A percentile compares a stretch with the other conserved stretches of the same genome.
These are phyloP conservation scores for Pseudogymnoascus sp. DNA, from an alignment of 2,329 filamentous ascomycete genomes.

Conservation along the genomic window DNA sequence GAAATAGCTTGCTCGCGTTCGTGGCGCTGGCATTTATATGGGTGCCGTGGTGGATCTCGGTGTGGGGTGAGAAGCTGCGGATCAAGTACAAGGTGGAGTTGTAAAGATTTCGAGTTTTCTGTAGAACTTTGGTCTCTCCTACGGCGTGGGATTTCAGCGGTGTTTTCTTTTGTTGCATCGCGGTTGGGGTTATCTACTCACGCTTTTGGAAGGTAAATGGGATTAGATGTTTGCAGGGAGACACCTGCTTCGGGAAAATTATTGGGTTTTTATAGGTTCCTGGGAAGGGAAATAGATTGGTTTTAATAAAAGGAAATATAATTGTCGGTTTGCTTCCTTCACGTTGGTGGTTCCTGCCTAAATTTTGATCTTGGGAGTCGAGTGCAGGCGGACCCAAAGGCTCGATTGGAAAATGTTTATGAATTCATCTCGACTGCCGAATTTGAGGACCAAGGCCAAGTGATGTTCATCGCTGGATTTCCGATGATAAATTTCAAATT, in stretches of 20 bases:
- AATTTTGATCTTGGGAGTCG: not conserved
- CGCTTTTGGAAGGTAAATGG: not conserved
- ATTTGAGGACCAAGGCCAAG: not conserved
- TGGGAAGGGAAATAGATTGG: conserved; percentile 2
- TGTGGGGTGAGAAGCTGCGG: conserved; percentile 32
- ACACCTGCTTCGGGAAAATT: not conserved
- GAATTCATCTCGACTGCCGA: not conserved
- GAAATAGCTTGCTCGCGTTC: conserved; percentile 40
- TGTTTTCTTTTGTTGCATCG: conserved; percentile 30
- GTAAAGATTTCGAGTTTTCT: conserved; percentile 28
- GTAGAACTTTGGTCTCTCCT: conserved; percentile 17
- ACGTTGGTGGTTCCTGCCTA: not conserved
- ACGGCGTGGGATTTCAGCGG: conserved; percentile 19
- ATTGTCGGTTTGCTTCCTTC: not conserved
- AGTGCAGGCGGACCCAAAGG: not conserved
- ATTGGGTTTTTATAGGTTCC: not conserved
- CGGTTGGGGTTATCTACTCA: not conserved
- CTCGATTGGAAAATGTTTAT: not conserved
- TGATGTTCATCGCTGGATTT: not conserved
- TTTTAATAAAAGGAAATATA: not conserved
- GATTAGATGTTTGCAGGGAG: not conserved
- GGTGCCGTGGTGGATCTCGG: conserved; percentile 48
- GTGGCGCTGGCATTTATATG: conserved; percentile 33
- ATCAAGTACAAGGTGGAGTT: not conserved
- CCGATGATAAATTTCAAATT: not conserved